phyloP scores from a whole-genome alignment of 2,329 filamentous ascomycete genomes.

The Dactylellina leptospora region DNA sequence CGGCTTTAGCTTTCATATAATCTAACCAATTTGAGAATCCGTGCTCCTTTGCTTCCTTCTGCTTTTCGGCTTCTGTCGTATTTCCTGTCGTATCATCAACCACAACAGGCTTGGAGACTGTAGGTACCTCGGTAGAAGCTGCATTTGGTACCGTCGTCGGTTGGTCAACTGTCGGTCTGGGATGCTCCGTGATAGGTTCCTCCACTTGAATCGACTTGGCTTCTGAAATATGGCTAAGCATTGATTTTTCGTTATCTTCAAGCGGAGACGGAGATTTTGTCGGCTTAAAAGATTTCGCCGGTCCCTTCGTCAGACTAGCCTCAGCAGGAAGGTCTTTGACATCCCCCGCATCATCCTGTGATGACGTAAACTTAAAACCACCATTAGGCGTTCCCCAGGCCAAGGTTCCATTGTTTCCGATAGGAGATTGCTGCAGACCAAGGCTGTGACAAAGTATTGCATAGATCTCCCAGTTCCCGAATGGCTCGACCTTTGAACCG shows the following conservation, averaged over 20 bases:
- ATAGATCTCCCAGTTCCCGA: constrained; percentile 88
- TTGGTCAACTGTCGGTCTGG: constrained; percentile 30
- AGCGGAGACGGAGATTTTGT: constrained; percentile 34
- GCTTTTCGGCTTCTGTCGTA: constrained; percentile 50
- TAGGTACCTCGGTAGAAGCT: constrained; percentile 19
- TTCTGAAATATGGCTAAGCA: constrained; percentile 48
- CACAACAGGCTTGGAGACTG: constrained; percentile 17
- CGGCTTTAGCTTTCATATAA: constrained; percentile 55
- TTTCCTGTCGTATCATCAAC: constrained; percentile 28
- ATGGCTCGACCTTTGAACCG: constrained; percentile 79
- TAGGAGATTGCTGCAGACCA: constrained; percentile 69
- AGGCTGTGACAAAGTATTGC: constrained; percentile 92
- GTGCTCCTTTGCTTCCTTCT: constrained; percentile 48
- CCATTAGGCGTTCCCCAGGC: constrained; percentile 40
- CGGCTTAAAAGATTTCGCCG: constrained; percentile 28
- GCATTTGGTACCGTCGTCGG: constrained; percentile 6
- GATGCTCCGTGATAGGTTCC: constrained; percentile 35
- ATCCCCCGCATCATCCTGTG: constrained; percentile 16
- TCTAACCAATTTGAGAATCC: constrained; percentile 54
- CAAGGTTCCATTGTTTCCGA: constrained; percentile 87
- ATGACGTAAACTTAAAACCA: constrained; percentile 35
- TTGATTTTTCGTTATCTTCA: constrained; percentile 37
- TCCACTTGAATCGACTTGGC: constrained; percentile 48
- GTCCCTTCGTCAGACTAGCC: constrained; percentile 29
- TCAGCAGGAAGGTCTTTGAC: constrained; percentile 33